Base-by-base conservation (phyloP, 75 land plant species). In the Cryptomeria japonica region DNA sequence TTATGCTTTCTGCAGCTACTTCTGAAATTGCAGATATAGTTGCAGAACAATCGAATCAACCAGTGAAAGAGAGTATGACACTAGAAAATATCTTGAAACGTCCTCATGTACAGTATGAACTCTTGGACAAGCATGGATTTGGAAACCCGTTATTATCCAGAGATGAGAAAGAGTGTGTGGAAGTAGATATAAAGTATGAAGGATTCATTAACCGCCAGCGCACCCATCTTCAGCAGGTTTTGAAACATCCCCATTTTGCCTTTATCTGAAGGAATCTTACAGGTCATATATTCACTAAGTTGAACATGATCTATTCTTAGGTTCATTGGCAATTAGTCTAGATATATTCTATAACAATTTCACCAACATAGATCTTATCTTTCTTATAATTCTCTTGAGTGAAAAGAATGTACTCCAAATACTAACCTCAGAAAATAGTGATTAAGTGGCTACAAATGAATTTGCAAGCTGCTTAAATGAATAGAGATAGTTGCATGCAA, bases 151-250 rank as follows among this genome's bases (percentile, higher is more conserved):
- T 87, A 49, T 90, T 98, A 28, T 87, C 95, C 16, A 88, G 76
- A 70, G 85, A 89, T 73, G 99, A 98, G 85, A 98, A 98, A 89
- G 95, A 93, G 84, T 98, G 99, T 88, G 95, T 98, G 15, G 98
- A 98, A 88, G 93, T 95, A 87, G 99, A 98, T 89, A 95, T 98
- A 15, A 98, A 96, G 89, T 98, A 98, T 89, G 99, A 92, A 72
- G 99, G 99, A 84, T 96, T 98, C 89, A 98, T 98, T 72, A 41
- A 61, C 56, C 96, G 99, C 32, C 97, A 98, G 88, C 93, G 91
- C 37, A 89, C 56, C 64, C 98, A 95, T 31, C 94, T 96, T 28
- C 93, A 94, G 80, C 95, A 98, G 98, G 99, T 97, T 19, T 39
- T 75, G 34, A n/a, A 82, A 51, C 32, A 82, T 82, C 16, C 51